These are phyloP conservation scores for Grosmannia huntii DNA, from an alignment of 2,329 filamentous ascomycete species.

Conservation along the genomic window DNA sequence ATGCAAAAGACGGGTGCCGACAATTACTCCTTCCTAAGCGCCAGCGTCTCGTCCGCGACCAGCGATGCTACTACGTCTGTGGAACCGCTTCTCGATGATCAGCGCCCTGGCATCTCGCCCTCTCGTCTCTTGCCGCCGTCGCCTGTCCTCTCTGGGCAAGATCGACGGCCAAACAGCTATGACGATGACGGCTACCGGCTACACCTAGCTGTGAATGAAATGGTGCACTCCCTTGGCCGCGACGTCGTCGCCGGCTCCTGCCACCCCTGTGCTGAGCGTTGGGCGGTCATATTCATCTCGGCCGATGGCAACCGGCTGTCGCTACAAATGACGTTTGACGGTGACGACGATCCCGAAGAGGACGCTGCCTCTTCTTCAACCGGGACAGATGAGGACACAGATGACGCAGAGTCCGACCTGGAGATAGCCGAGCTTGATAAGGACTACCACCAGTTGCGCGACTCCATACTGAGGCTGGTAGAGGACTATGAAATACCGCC, in stretches of 20 bases:
- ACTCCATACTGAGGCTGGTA: conserved; percentile 68
- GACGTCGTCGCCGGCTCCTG: conserved; percentile 54
- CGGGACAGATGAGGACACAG: conserved; percentile 45
- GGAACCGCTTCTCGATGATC: conserved; percentile 49
- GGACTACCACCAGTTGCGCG: conserved; percentile 69
- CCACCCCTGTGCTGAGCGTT: conserved; percentile 71
- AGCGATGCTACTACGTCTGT: conserved; percentile 57
- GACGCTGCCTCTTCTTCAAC: conserved; percentile 49
- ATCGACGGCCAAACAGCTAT: conserved; percentile 36
- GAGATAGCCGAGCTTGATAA: conserved; percentile 55
- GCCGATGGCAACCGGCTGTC: conserved; percentile 57
- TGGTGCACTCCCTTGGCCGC: conserved; percentile 51
- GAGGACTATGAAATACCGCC: conserved; percentile 72
- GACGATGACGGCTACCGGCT: conserved; percentile 55
- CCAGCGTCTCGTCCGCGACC: conserved; percentile 57
- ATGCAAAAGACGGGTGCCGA: conserved; percentile 46
- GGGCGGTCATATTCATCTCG: conserved; percentile 71
- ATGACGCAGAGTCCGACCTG: conserved; percentile 46
- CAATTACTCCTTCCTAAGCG: conserved; percentile 58
- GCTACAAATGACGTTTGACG: conserved; percentile 59
- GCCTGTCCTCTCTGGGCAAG: conserved; percentile 15
- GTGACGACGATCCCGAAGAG: conserved; percentile 49
- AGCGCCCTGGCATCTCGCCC: conserved; percentile 31
- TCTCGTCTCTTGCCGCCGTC: conserved; percentile 41
- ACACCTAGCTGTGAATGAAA: conserved; percentile 55